Evolutionary conservation across 176 grass and related monocot genomes (phyloP), one percentile per base, ranked within the genome.

Genomic region (Themeda triandra): DNA sequence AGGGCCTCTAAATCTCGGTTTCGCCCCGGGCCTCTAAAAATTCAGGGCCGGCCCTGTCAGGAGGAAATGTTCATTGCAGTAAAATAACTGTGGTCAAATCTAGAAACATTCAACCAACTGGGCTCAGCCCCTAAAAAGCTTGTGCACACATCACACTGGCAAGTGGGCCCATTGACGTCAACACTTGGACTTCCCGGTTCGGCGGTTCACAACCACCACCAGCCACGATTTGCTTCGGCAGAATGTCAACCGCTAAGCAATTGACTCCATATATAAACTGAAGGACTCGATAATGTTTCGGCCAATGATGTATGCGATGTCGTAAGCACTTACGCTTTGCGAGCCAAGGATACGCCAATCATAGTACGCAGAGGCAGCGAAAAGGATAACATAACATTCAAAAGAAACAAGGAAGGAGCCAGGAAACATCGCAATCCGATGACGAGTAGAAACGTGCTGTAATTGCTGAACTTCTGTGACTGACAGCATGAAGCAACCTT

Each of bases 301-400:
- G 29, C 28, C 8, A 6, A 56, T 71, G 37, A 70, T 70, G 37
- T 5, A 11, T 17, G 10, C 15, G 12, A 10, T 78, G 53, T 25
- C 86, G 80, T 79, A 78, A 88, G 86, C 73, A 73, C 86, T 88
- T 78, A 88, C 86, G 79, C 56, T 88, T 41, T 83, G 14, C 39
- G 39, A 64, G 64, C 64, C 23, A 10, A 68, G 23, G 46, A 69
- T 49, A 64, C 17, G 35, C 72, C 39, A 41, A 41, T 41, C 41
- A 41, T 41, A n/a, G n/a, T n/a, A 10, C 41, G 41, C 41, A 41
- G 8, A 10, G 39, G 39, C 6, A 59, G 30, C n/a, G n/a, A n/a
- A n/a, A n/a, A n/a, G n/a, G n/a, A n/a, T n/a, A n/a, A n/a, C n/a
- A n/a, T n/a, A n/a, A n/a, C n/a, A n/a, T n/a, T n/a, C n/a, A n/a